Percentiles rank a stretch among this genome's conserved stretches.
Evolutionary conservation across 768 basidiomycete genomes (phyloP).

Genomic region (Podaxis sp.): DNA sequence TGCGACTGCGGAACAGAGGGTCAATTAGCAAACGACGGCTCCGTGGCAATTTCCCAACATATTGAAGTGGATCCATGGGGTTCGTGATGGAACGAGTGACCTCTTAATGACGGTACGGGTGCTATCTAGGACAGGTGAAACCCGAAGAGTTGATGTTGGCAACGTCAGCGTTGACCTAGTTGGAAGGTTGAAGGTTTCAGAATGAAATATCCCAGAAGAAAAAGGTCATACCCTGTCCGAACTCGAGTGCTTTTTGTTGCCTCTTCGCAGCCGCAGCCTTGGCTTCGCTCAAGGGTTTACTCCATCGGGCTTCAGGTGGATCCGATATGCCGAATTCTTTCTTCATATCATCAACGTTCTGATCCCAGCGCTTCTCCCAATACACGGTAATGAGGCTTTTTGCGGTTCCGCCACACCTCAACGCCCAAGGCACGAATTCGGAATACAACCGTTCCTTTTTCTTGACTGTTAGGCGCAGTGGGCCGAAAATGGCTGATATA

Average conservation of each 20-base stretch:
- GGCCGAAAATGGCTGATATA: constrained; percentile 78
- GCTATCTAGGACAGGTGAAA: constrained; percentile 2
- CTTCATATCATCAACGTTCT: constrained; percentile 80
- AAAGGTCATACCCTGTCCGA: constrained; percentile 3
- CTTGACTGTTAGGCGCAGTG: constrained; percentile 61
- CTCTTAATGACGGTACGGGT: neutral
- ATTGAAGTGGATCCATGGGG: neutral
- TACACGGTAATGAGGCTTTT: constrained; percentile 85
- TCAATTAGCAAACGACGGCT: neutral
- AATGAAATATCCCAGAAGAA: neutral
- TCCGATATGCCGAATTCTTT: constrained; percentile 84
- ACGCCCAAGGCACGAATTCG: constrained; percentile 92
- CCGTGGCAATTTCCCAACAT: neutral
- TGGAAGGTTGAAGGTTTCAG: neutral
- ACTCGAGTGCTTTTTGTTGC: constrained; percentile 12
- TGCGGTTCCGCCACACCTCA: constrained; percentile 76
- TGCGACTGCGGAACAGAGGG: neutral
- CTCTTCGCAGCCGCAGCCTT: constrained; percentile 46
- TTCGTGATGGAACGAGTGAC: neutral
- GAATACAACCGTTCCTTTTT: constrained; percentile 61
- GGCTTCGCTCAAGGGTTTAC: constrained; percentile 63
- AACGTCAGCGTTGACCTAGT: constrained; percentile 2
- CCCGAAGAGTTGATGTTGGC: neutral
- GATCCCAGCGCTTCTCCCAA: constrained; percentile 95
- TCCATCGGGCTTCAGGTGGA: constrained; percentile 74